phyloP scores from a whole-genome alignment of 139 green algal species.

The Desmodesmus armatus region DNA sequence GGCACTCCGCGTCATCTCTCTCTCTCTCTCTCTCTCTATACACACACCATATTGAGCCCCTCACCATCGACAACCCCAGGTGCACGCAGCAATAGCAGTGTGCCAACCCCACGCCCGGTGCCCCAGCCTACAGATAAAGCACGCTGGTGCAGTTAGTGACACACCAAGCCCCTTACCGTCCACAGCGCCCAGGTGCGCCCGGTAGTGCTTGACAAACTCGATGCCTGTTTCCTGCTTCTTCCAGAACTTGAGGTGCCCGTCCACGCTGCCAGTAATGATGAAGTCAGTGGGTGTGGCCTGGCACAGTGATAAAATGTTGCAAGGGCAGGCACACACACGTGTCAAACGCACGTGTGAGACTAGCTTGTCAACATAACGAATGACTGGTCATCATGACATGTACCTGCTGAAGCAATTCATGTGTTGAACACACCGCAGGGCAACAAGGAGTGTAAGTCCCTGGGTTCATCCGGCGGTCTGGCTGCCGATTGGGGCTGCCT shows the following conservation, averaged over 20 bases:
- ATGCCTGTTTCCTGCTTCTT: constrained; percentile 89
- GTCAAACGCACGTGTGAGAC: neutral
- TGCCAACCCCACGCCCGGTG: too few relatives aligned
- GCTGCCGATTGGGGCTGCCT: too few relatives aligned
- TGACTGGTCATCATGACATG: neutral
- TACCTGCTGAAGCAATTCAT: too few relatives aligned
- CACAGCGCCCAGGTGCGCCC: constrained; percentile 87
- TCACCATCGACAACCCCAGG: too few relatives aligned
- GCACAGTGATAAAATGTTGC: neutral
- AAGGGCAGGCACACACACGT: neutral
- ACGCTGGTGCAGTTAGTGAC: neutral
- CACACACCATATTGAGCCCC: too few relatives aligned
- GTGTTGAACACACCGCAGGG: neutral
- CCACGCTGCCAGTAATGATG: constrained; percentile 85
- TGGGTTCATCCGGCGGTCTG: too few relatives aligned
- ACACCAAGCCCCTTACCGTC: constrained; percentile 66
- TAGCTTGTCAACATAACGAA: too few relatives aligned
- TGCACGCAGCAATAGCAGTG: too few relatives aligned
- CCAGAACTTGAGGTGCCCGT: constrained; percentile 99
- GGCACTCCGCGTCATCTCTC: too few relatives aligned
- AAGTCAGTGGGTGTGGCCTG: constrained; percentile 72
- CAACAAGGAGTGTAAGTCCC: too few relatives aligned
- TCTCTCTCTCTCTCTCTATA: too few relatives aligned
- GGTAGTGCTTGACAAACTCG: constrained; percentile 70
- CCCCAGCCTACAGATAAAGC: neutral